phyloP scores from a whole-genome alignment of 116 monocot genomes.

The Iris pallida region DNA sequence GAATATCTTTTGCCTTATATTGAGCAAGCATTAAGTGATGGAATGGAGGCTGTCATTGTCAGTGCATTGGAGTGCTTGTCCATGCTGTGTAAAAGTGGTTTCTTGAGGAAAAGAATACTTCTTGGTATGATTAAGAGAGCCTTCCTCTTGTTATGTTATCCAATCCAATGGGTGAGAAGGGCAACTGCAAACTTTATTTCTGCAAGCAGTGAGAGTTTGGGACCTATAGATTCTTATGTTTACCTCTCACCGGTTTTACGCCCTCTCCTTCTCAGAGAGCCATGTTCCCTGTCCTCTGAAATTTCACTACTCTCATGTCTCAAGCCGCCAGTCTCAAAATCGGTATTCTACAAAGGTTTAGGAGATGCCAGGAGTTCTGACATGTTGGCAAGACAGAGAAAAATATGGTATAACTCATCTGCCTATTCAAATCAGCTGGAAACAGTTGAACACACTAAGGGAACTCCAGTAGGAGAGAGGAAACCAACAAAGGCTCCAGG shows the following conservation, averaged over 20 bases:
- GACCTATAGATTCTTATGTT: conserved; percentile 80
- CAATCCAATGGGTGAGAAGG: conserved; percentile 83
- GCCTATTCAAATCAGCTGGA: conserved; percentile 61
- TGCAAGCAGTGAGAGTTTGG: conserved; percentile 73
- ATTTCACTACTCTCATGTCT: conserved; percentile 64
- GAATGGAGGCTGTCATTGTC: conserved; percentile 81
- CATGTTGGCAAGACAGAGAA: conserved; percentile 92
- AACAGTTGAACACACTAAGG: conserved; percentile 40
- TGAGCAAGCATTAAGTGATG: conserved; percentile 85
- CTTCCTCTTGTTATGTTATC: conserved; percentile 84
- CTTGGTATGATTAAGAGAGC: conserved; percentile 79
- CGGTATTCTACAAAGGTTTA: conserved; percentile 64
- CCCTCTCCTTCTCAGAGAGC: conserved; percentile 79
- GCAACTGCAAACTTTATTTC: conserved; percentile 73
- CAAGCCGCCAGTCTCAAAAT: conserved; percentile 77
- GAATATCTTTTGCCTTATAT: conserved; percentile 96
- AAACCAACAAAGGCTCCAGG: conserved; percentile 21
- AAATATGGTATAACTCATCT: conserved; percentile 83
- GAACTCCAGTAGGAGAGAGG: conserved; percentile 22
- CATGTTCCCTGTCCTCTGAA: conserved; percentile 60
- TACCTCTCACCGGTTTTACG: conserved; percentile 76
- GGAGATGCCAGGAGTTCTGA: conserved; percentile 69
- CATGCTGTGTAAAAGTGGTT: conserved; percentile 77
- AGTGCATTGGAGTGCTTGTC: conserved; percentile 88
- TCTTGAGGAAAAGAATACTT: conserved; percentile 69